phyloP scores from a whole-genome alignment of 2,329 filamentous ascomycete species.

The Didymellaceae sp. region DNA sequence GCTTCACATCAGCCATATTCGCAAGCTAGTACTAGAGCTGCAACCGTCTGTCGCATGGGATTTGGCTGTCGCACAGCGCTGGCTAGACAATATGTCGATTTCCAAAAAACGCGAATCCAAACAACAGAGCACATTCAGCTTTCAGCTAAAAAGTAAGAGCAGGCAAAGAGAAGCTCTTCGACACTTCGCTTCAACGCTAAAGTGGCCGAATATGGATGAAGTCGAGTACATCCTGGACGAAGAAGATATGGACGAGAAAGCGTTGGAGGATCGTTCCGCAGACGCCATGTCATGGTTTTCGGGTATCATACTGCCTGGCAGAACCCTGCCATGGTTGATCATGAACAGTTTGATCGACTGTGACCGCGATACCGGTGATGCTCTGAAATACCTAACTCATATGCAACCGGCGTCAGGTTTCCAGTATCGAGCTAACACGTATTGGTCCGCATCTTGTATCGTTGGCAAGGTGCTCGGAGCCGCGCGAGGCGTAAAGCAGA shows the following conservation, averaged over 20 bases:
- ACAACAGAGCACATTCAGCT: constrained; percentile 57
- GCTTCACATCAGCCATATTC: constrained; percentile 68
- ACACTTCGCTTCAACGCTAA: constrained; percentile 73
- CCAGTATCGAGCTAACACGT: constrained; percentile 78
- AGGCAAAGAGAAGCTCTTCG: constrained; percentile 72
- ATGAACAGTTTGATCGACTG: constrained; percentile 81
- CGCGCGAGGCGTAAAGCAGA: constrained; percentile 72
- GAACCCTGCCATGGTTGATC: constrained; percentile 73
- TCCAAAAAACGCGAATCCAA: constrained; percentile 62
- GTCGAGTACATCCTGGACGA: constrained; percentile 69
- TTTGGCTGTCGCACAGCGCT: constrained; percentile 74
- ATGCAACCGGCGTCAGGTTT: constrained; percentile 74
- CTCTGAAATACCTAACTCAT: constrained; percentile 71
- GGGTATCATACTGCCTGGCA: constrained; percentile 73
- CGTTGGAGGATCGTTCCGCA: constrained; percentile 67
- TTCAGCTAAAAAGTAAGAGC: constrained; percentile 70
- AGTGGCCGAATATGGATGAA: constrained; percentile 75
- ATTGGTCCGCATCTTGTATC: constrained; percentile 75
- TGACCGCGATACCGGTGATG: constrained; percentile 70
- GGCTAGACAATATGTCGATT: constrained; percentile 73
- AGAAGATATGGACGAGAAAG: constrained; percentile 57
- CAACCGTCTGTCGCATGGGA: constrained; percentile 76
- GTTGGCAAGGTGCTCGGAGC: constrained; percentile 74
- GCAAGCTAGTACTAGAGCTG: constrained; percentile 68
- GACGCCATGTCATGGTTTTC: constrained; percentile 81